Base-by-base conservation (phyloP, 2,329 filamentous ascomycete genomes). In the Pseudocercospora pini-densiflorae region DNA sequence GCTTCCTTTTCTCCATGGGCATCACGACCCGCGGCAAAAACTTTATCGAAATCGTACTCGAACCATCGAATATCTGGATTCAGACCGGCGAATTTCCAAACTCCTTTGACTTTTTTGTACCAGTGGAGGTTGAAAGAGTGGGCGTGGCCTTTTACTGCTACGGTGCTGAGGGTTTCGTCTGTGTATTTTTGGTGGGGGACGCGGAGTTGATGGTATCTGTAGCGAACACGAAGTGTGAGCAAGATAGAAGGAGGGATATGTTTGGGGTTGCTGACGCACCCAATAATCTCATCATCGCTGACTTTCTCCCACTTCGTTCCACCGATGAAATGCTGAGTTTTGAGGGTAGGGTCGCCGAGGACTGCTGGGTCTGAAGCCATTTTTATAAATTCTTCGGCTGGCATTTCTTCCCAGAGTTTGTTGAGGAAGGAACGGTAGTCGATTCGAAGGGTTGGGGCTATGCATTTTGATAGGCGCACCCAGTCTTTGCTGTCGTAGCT, bases 401-500 rank as follows among this genome's bases (percentile, higher is more conserved):
- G 84, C 84, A 87, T 86, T 16, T 79, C 76, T 67, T 86, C 84
- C 85, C 85, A 87, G 61, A 84, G 74, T 77, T 86, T 84, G 78
- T 82, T 79, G 67, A 87, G 79, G 73, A 87, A 83, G 14, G 77
- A 87, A 69, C 77, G 82, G 84, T 93, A 93, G 82, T 93, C 91
- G 73, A 93, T 85, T 84, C 90, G 77, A 31, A 75, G 68, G 57
- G 85, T 88, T 0, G 89, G 88, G 2, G 89, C 88, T 70, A 91
- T 88, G 80, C 85, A 87, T 69, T 84, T 86, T 70, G 81, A 75
- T 29, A 90, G 83, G 60, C 87, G 84, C 14, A 82, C 80, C 87
- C 88, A 90, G 79, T 90, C 86, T 78, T 90, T 90, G 77, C 83
- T 84, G 77, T 89, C 87, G 78, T 89, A 89, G 80, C 84, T 87